Conservation (phyloP, 208 protist genomes). For the Leishmania gerbilli region DNA sequence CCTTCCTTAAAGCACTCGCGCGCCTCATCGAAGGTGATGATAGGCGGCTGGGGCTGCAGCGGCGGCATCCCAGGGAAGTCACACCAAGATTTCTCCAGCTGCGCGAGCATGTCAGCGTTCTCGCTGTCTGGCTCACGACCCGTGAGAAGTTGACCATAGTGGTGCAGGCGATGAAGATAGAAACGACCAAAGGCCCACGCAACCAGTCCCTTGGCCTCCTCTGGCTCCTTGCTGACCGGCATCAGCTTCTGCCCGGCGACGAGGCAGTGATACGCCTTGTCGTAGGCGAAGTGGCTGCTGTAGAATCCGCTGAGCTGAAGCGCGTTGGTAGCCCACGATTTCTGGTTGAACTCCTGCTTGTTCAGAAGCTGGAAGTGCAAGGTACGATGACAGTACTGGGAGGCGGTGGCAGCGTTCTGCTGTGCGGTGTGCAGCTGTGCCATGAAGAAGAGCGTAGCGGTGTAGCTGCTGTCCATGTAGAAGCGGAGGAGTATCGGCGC, state of each 20-base stretch:
- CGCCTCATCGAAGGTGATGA: conserved; percentile 72
- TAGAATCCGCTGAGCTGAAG: conserved; percentile 87
- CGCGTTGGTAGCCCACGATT: conserved; percentile 85
- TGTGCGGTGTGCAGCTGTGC: conserved; percentile 75
- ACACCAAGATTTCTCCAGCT: conserved; percentile 52
- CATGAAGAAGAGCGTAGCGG: conserved; percentile 85
- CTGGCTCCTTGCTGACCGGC: conserved; percentile 48
- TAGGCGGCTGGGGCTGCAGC: conserved; percentile 31
- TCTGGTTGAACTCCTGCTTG: conserved; percentile 74
- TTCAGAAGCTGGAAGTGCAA: conserved; percentile 82
- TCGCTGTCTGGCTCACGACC: conserved; percentile 7
- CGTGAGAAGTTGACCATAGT: conserved; percentile 49
- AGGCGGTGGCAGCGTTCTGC: conserved; percentile 50
- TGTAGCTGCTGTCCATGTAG: conserved; percentile 81
- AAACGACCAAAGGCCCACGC: conserved; percentile 79
- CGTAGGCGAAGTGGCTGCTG: conserved; percentile 64
- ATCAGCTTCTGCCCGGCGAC: conserved; percentile 79
- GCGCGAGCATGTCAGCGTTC: conserved; percentile 17
- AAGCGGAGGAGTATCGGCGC: conserved; percentile 39
- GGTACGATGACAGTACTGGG: conserved; percentile 86
- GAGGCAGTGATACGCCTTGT: conserved; percentile 84
- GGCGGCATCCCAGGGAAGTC: conserved; percentile 68
- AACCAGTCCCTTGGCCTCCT: conserved; percentile 63
- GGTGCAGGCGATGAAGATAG: conserved; percentile 65
- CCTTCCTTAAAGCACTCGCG: conserved; percentile 79